Conservation (phyloP, 768 basidiomycete species). For the Phylloporus sp. region DNA sequence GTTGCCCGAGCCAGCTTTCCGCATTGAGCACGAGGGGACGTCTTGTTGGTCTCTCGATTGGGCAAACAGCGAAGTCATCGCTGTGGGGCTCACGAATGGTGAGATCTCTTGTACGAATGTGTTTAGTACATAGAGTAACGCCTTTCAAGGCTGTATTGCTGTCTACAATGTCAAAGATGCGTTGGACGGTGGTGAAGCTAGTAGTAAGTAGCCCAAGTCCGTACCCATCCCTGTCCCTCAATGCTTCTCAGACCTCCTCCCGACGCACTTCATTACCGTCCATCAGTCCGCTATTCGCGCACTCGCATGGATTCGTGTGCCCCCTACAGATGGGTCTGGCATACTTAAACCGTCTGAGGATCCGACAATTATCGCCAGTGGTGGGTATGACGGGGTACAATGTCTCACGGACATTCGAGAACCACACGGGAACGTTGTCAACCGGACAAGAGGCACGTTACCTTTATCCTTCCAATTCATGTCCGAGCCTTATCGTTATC, state of each 20-base stretch:
- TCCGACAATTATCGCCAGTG: constrained; percentile 71
- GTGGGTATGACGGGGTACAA: constrained; percentile 77
- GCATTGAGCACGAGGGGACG: constrained; percentile 72
- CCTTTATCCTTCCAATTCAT: not conserved
- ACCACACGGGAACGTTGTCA: constrained; percentile 60
- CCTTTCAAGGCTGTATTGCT: constrained; percentile 46
- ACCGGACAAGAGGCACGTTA: constrained; percentile 66
- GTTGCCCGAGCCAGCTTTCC: constrained; percentile 59
- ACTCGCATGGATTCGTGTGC: constrained; percentile 70
- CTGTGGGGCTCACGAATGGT: constrained; percentile 86
- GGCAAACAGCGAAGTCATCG: constrained; percentile 81
- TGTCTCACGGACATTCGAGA: constrained; percentile 77
- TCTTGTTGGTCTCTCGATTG: constrained; percentile 83
- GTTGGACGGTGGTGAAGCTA: constrained; percentile 31
- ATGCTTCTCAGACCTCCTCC: constrained; percentile 40
- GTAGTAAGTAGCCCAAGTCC: constrained; percentile 26
- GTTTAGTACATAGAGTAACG: not conserved
- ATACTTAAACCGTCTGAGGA: constrained; percentile 44
- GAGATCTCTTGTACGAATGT: not conserved
- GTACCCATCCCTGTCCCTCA: not conserved
- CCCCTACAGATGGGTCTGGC: constrained; percentile 50
- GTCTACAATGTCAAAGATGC: constrained; percentile 52
- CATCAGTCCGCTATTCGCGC: constrained; percentile 82
- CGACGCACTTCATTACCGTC: constrained; percentile 66
- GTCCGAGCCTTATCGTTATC: not conserved